Conservation (phyloP, 352 stramenopile genomes). For the Thalassiosira hispida region DNA sequence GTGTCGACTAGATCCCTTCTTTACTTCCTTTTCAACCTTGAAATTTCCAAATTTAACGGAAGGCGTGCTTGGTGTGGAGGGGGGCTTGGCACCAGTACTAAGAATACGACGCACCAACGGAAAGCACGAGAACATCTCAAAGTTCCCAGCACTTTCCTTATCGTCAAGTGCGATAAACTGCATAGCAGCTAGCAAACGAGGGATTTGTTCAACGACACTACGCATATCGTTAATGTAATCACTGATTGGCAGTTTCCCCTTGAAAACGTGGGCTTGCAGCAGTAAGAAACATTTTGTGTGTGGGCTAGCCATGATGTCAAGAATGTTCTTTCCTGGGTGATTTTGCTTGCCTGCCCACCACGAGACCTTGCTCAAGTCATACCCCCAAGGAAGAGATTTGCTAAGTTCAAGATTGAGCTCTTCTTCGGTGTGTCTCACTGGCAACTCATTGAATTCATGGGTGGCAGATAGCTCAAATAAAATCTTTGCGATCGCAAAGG, state of each 20-base stretch:
- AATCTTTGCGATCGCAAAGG: constrained; percentile 67
- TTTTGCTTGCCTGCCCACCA: constrained; percentile 53
- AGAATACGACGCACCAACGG: constrained; percentile 69
- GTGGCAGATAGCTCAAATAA: constrained; percentile 73
- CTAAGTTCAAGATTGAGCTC: constrained; percentile 89
- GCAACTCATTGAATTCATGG: constrained; percentile 94
- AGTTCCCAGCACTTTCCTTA: constrained; percentile 56
- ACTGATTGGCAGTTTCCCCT: constrained; percentile 93
- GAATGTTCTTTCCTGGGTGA: constrained; percentile 41
- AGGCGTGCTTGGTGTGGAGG: constrained; percentile 26
- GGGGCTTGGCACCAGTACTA: constrained; percentile 30
- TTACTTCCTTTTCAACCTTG: constrained; percentile 40
- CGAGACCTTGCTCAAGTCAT: constrained; percentile 66
- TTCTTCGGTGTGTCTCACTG: constrained; percentile 98
- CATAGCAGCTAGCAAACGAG: constrained; percentile 93
- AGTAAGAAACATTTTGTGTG: constrained; percentile 88
- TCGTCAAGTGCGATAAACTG: constrained; percentile 73
- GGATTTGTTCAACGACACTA: constrained; percentile 94
- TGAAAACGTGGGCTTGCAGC: constrained; percentile 94
- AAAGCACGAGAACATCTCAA: constrained; percentile 78
- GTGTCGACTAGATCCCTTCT: constrained; percentile 47
- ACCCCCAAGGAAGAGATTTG: constrained; percentile 79
- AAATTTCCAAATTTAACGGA: constrained; percentile 46
- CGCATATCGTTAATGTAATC: constrained; percentile 98
- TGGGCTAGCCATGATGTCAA: constrained; percentile 74